Conservation (phyloP, 805 yeast genomes). For the Schizosaccharomyces cryophilus region DNA sequence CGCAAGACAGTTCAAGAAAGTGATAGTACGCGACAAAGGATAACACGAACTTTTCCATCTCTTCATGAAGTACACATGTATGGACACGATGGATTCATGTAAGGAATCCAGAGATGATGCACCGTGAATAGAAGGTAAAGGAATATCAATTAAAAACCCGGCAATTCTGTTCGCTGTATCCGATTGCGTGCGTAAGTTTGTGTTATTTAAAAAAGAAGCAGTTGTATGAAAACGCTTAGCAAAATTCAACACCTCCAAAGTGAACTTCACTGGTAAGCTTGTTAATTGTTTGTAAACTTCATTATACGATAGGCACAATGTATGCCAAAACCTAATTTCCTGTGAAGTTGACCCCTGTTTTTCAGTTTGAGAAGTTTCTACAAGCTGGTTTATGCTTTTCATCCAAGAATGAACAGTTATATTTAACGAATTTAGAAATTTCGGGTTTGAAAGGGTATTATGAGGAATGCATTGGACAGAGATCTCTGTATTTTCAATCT, state of each 20-base stretch:
- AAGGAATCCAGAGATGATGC: constrained; percentile 24
- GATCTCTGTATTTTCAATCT: constrained; percentile 3
- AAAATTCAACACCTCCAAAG: constrained; percentile 34
- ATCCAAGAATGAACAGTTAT: constrained; percentile 52
- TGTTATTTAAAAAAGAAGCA: constrained; percentile 44
- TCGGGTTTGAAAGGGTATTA: constrained; percentile 23
- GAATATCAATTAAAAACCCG: constrained; percentile 42
- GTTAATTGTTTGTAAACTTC: constrained; percentile 34
- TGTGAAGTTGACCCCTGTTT: constrained; percentile 27
- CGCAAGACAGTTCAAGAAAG: background rate
- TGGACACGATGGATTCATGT: constrained; percentile 19
- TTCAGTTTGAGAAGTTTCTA: constrained; percentile 28
- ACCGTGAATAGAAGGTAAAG: constrained; percentile 31
- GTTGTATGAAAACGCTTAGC: constrained; percentile 67
- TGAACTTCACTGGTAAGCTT: constrained; percentile 26
- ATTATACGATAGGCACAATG: constrained; percentile 36
- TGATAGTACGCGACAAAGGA: background rate
- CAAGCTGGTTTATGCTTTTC: constrained; percentile 30
- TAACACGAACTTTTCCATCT: background rate
- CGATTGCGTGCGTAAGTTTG: constrained; percentile 23
- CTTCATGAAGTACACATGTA: constrained; percentile 30
- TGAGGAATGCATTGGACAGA: constrained; percentile 15
- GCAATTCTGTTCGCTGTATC: constrained; percentile 21
- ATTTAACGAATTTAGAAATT: constrained; percentile 45
- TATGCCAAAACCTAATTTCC: constrained; percentile 57